These are phyloP conservation scores for Nicotiana undulata DNA, from an alignment of 257 asterid genomes.

Conservation along the genomic window DNA sequence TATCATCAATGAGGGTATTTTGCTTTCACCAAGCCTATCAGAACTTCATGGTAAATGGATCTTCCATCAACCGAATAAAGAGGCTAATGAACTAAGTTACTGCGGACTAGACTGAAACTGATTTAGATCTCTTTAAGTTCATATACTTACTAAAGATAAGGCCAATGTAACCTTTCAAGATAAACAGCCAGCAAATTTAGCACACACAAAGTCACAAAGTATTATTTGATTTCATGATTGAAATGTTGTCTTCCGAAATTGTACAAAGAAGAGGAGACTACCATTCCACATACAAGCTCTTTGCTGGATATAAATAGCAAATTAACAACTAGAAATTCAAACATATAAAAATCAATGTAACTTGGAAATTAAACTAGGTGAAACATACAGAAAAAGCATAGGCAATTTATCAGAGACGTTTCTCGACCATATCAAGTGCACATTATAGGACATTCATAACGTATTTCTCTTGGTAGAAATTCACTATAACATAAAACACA, in stretches of 20 bases:
- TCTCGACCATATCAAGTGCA: not conserved
- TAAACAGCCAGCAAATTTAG: not conserved
- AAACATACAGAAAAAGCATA: not conserved
- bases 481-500: not conserved
- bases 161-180: not conserved
- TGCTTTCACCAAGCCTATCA: not conserved
- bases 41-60: not conserved
- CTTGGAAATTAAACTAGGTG: not conserved
- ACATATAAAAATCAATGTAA: not conserved
- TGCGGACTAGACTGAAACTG: not conserved
- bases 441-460: not conserved
- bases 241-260: not conserved
- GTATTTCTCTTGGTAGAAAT: not conserved
- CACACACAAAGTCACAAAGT: not conserved
- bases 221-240: not conserved
- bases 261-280: not conserved
- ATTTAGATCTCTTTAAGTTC: not conserved
- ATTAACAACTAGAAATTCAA: not conserved
- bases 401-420: not conserved
- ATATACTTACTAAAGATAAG: not conserved
- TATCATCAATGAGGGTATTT: not conserved
- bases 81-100: not conserved
- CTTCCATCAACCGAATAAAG: not conserved
- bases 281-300: not conserved
- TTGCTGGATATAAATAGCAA: not conserved